Base-by-base conservation (phyloP, 1,284 basidiomycete species). In the Cystobasidium pallidum region DNA sequence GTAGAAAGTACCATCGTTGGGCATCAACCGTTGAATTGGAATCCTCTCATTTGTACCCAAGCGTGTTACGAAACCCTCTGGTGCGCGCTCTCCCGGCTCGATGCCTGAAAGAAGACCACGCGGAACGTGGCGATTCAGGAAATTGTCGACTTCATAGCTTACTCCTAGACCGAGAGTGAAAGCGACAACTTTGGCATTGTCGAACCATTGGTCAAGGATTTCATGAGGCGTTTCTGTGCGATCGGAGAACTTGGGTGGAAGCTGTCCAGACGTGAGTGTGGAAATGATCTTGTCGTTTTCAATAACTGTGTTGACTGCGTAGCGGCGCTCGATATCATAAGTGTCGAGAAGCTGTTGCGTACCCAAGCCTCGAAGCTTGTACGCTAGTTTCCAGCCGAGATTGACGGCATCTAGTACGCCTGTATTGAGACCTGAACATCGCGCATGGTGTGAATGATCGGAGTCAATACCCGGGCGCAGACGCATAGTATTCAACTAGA, bases 311-410 rank as follows among this genome's bases (percentile, higher is more conserved):
- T 79, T 76, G 2, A 76, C 78, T 49, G 75, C 74, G 13, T 65
- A 75, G 67, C 75, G 82, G 80, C 82, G 83, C 79, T 84, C 85
- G 74, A 80, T 81, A 57, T 80, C 80, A 76, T 84, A 85, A 1
- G 82, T 81, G 17, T 81, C 78, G 17, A 85, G 81, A 2, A 85
- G 77, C 15, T 79, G 75, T 3, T 79, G 75, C 8, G 79, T 72
- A 15, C 83, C 80, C 30, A 80, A 75, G 8, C 81, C 79, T 63
- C 82, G 82, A 54, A 81, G 77, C 2, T 84, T 83, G 13, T 85
- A 78, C 4, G 83, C 82, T 21, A 85, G 79, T 76, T 86, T 86
- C 84, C 84, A 85, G 3, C 80, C 82, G 21, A 86, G 78, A 75
- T 81, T 81, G 30, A 59, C 61, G 3, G 65, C 70, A 47, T 74